These are phyloP conservation scores for Elsinoe ampelina DNA, from an alignment of 2,329 filamentous ascomycete species.

Conservation along the genomic window DNA sequence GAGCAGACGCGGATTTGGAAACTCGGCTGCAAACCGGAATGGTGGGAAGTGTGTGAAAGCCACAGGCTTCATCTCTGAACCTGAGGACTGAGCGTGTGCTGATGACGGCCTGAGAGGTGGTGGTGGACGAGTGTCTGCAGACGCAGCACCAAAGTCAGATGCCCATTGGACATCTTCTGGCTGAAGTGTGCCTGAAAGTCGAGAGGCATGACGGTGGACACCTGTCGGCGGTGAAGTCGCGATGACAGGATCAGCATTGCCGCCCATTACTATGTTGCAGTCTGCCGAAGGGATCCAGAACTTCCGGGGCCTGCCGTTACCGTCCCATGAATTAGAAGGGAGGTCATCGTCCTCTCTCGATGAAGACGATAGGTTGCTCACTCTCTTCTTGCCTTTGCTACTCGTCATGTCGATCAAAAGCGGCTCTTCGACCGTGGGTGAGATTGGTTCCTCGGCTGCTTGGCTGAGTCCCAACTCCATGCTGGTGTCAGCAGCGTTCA, in stretches of 20 bases:
- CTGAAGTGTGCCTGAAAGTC: constrained; percentile 43
- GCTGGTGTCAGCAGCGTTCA: constrained; percentile 43
- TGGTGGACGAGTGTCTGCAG: constrained; percentile 26
- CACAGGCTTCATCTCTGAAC: constrained; percentile 25
- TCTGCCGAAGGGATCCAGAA: constrained; percentile 50
- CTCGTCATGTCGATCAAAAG: constrained; percentile 20
- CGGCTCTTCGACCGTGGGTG: constrained; percentile 19
- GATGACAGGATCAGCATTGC: constrained; percentile 43
- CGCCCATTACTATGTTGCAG: constrained; percentile 48
- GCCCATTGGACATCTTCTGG: constrained; percentile 49
- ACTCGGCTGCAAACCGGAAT: constrained; percentile 50
- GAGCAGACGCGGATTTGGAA: constrained; percentile 45
- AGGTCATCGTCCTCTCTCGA: constrained; percentile 29
- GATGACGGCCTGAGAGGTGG: constrained; percentile 13
- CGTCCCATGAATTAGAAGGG: constrained; percentile 45
- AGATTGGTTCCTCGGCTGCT: constrained; percentile 28
- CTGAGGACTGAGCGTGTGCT: constrained; percentile 18
- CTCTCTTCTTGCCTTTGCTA: constrained; percentile 39
- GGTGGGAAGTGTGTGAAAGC: constrained; percentile 48
- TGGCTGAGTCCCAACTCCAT: constrained; percentile 45
- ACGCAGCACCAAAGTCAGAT: constrained; percentile 44
- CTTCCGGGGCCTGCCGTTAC: constrained; percentile 45
- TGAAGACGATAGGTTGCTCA: constrained; percentile 18
- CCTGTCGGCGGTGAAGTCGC: constrained; percentile 34
- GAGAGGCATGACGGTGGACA: constrained; percentile 37